Conservation (phyloP, 2,329 filamentous ascomycete species). For the Fusarium hostae region DNA sequence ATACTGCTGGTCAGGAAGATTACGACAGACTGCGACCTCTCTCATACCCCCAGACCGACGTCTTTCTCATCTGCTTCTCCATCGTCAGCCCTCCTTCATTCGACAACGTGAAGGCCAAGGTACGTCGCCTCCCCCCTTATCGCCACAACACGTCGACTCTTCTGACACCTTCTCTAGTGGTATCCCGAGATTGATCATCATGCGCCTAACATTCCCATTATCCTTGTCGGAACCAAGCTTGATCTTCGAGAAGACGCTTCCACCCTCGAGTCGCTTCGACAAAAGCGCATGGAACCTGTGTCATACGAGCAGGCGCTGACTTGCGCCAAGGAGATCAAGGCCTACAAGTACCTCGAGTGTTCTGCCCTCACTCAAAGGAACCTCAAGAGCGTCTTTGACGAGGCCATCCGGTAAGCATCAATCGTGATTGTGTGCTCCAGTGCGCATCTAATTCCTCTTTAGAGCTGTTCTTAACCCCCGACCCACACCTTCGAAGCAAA, state of each 20-base stretch:
- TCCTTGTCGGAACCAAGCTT: constrained; percentile 96
- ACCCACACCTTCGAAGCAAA: constrained; percentile 64
- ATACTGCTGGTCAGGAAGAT: constrained; percentile 98
- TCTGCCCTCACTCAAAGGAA: constrained; percentile 96
- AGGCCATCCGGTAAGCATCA: constrained; percentile 88
- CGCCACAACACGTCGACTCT: constrained; percentile 7
- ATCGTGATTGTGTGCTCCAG: constrained; percentile 17
- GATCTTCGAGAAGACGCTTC: constrained; percentile 90
- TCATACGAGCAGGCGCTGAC: constrained; percentile 90
- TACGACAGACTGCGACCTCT: constrained; percentile 95
- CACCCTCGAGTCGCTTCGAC: constrained; percentile 82
- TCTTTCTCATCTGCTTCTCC: constrained; percentile 98
- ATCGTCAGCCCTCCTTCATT: constrained; percentile 98
- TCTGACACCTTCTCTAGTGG: constrained; percentile 70
- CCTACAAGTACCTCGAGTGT: constrained; percentile 98
- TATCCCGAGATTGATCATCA: constrained; percentile 98
- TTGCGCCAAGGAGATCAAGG: constrained; percentile 92
- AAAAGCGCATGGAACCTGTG: constrained; percentile 97
- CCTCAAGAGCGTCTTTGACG: constrained; percentile 98
- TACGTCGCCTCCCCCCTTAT: constrained; percentile 56
- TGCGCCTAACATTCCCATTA: constrained; percentile 93
- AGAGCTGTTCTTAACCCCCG: constrained; percentile 79
- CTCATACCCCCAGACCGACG: constrained; percentile 97
- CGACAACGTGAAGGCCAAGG: constrained; percentile 99
- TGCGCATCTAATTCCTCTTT: constrained; percentile 44